These are phyloP conservation scores for Chamaenerion angustifolium DNA, from an alignment of 345 rosid species.

Conservation along the genomic window DNA sequence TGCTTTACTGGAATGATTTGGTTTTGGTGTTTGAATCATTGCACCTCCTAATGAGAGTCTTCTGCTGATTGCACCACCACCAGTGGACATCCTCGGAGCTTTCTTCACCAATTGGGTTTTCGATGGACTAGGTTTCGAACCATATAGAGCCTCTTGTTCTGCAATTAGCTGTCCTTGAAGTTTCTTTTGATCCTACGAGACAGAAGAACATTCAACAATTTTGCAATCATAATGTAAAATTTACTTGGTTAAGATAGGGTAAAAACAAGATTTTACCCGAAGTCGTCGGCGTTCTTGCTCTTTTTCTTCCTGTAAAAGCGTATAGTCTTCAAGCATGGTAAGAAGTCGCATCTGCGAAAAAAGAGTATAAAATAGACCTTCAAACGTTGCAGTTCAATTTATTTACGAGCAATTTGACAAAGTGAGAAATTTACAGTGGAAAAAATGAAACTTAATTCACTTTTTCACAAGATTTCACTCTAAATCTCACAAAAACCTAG, in stretches of 20 bases:
- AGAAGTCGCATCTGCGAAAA: conserved; percentile 57
- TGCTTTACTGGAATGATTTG: conserved; percentile 31
- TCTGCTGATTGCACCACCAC: conserved; percentile 56
- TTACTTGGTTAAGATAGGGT: not conserved
- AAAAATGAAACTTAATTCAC: too few relatives aligned
- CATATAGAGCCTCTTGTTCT: conserved; percentile 87
- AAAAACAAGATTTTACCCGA: conserved; percentile 30
- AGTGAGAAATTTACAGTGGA: not conserved
- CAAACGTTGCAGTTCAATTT: not conserved
- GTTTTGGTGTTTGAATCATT: conserved; percentile 55
- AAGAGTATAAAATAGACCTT: conserved; percentile 2
- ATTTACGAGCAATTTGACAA: too few relatives aligned
- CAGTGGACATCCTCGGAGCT: conserved; percentile 59
- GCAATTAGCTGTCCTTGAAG: conserved; percentile 89
- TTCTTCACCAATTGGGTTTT: conserved; percentile 66
- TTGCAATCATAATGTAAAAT: conserved; percentile 2
- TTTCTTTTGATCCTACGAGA: conserved; percentile 86
- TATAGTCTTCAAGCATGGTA: conserved; percentile 86
- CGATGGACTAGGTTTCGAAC: conserved; percentile 92
- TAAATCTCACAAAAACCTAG: too few relatives aligned
- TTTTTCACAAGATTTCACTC: too few relatives aligned
- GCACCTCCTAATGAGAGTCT: conserved; percentile 4
- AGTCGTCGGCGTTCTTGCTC: conserved; percentile 88
- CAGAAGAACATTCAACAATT: not conserved
- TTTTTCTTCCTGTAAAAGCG: conserved; percentile 64